Evolutionary conservation across 2,329 filamentous ascomycete species (phyloP).

Genomic region (Septoria petroselini): DNA sequence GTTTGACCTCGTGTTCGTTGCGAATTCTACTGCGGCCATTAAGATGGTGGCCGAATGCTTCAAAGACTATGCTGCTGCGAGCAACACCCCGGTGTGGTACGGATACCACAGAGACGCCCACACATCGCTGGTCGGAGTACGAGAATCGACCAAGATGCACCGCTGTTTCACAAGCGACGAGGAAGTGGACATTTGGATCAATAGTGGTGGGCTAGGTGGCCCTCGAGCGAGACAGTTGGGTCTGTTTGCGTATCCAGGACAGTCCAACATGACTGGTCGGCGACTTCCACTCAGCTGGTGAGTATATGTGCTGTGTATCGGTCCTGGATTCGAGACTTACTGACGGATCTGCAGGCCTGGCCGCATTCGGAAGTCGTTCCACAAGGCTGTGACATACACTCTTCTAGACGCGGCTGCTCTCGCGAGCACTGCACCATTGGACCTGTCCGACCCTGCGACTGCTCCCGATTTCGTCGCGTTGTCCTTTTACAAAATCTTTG

Average conservation of each 20-base stretch:
- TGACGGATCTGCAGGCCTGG: constrained; percentile 34
- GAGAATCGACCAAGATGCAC: constrained; percentile 38
- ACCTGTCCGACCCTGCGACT: constrained; percentile 51
- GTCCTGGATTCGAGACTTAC: neutral
- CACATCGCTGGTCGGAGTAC: constrained; percentile 53
- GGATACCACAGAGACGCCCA: constrained; percentile 61
- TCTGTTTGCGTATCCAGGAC: constrained; percentile 41
- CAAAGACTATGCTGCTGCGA: constrained; percentile 52
- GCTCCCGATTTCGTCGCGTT: constrained; percentile 61
- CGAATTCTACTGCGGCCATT: constrained; percentile 62
- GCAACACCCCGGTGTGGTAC: constrained; percentile 52
- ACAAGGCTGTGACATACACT: constrained; percentile 45
- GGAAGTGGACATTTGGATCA: constrained; percentile 48
- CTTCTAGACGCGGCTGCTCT: constrained; percentile 63
- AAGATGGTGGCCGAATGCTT: constrained; percentile 61
- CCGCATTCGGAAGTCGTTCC: constrained; percentile 36
- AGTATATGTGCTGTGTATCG: constrained; percentile 11
- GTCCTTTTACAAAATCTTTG: constrained; percentile 66
- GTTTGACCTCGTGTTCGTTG: constrained; percentile 61
- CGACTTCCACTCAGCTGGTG: constrained; percentile 39
- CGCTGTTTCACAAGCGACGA: constrained; percentile 42
- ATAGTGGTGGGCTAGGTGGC: constrained; percentile 33
- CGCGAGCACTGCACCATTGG: constrained; percentile 59
- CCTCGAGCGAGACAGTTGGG: constrained; percentile 37
- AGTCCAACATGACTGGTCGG: constrained; percentile 43